Evolutionary conservation across 2,329 filamentous ascomycete genomes (phyloP).

Genomic region (Aureobasidium melanogenum): DNA sequence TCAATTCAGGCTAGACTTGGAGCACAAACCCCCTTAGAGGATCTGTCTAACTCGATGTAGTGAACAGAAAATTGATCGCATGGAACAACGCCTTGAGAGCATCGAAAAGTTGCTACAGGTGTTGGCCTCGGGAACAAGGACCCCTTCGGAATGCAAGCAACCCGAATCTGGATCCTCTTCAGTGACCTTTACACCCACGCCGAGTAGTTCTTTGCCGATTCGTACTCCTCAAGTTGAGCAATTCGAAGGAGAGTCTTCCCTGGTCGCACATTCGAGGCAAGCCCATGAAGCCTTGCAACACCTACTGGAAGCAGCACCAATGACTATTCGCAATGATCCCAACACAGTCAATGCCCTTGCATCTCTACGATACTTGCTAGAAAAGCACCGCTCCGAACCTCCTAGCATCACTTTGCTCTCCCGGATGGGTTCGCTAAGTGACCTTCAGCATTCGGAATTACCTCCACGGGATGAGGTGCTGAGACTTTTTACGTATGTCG

Average conservation of each 20-base stretch:
- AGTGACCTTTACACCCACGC: neutral
- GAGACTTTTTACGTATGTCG: neutral
- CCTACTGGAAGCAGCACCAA: neutral
- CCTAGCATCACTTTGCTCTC: neutral
- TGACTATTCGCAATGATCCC: conserved; percentile 5
- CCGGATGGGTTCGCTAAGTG: neutral
- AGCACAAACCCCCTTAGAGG: no score
- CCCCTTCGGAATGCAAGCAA: neutral
- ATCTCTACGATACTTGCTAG: neutral
- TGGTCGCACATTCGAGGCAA: conserved; percentile 3
- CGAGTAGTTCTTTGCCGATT: neutral
- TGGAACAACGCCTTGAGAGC: conserved; percentile 16
- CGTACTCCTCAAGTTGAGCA: conserved; percentile 3
- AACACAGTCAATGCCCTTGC: conserved; percentile 3
- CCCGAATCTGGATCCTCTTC: neutral
- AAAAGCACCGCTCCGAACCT: neutral
- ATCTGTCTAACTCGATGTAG: neutral
- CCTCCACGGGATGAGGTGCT: neutral
- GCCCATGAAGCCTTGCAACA: conserved; percentile 2
- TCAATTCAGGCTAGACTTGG: neutral
- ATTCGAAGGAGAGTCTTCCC: conserved; percentile 9
- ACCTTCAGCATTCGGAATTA: neutral
- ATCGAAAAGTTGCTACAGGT: conserved; percentile 16
- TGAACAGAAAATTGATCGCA: conserved; percentile 19
- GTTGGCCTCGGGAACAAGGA: neutral